A percentile compares a stretch with the other conserved stretches of the same genome.
phyloP scores from a whole-genome alignment of 192 early-diverging fungal species.

The Coemansia sp. region DNA sequence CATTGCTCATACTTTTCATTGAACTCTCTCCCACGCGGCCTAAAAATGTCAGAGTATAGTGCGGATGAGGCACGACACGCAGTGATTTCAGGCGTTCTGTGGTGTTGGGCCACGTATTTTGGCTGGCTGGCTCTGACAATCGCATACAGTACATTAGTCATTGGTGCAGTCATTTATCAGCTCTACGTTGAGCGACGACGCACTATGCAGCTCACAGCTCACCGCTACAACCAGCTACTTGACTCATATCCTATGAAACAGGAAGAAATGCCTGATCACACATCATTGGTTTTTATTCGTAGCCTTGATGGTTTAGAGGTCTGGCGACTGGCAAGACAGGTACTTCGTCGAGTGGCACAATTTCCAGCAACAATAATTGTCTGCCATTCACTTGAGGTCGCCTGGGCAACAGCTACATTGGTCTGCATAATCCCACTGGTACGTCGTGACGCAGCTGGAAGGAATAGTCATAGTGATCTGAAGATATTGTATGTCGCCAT shows the following conservation, averaged over 20 bases:
- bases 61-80: constrained; percentile 16
- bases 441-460: background rate
- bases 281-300: constrained; percentile 23
- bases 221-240: constrained; percentile 9
- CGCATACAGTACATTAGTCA: constrained; percentile 20
- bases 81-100: constrained; percentile 28
- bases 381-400: constrained; percentile 33
- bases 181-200: constrained; percentile 21
- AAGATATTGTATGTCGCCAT: constrained; percentile 33
- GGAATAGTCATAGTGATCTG: constrained; percentile 6
- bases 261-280: background rate
- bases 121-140: constrained; percentile 41
- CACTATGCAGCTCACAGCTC: constrained; percentile 13
- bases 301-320: constrained; percentile 14
- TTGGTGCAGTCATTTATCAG: constrained; percentile 22
- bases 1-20: constrained; percentile 50
- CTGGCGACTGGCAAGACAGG: constrained; percentile 30
- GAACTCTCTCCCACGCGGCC: constrained; percentile 21
- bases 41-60: background rate
- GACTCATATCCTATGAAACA: background rate
- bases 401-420: constrained; percentile 33
- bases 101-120: constrained; percentile 46
- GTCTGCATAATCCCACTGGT: constrained; percentile 23
- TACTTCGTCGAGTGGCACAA: constrained; percentile 40
- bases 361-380: constrained; percentile 36